Evolutionary conservation across 352 stramenopile species (phyloP), one percentile per base, ranked within the genome.

Genomic region (Phytophthora brassicae): DNA sequence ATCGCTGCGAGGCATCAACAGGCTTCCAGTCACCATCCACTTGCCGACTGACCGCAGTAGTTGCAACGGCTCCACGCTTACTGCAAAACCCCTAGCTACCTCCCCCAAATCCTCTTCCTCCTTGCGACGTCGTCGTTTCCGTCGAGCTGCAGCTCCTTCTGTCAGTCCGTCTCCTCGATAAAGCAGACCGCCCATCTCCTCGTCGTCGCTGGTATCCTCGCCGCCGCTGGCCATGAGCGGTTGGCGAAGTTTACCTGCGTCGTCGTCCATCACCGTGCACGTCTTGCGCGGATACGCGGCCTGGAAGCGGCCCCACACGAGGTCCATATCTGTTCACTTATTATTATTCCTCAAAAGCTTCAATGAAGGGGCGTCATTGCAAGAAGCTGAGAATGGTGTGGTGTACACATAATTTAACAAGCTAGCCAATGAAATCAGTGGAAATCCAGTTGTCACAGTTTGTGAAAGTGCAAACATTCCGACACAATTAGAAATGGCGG

Each of bases 21-120:
- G 31, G 4, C 33, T 61, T 5, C 46, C 48, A 1, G 49, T 58
- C 29, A 70, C 22, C 60, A 77, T 47, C 60, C 68, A 75, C 33
- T 36, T 64, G 12, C 64, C 50, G 20, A 68, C 44, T 0, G 57
- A 60, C 26, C 66, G 72, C 33, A 75, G 46, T 16, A 81, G 20
- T 48, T 74, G 61, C 11, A 68, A 36, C 22, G 69, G 68, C 56
- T 77, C 51, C 41, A 64, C 66, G 23, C 58, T 73, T 16, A 73
- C 24, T 1, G 46, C n/a, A 16, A 73, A 51, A n/a, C 58, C 23
- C 1, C 24, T 46, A n/a, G 22, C n/a, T 6, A 77, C 59, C 42
- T 80, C 68, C 24, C 71, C 72, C 42, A 77, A 46, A 43, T 80
- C 72, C 33, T 80, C 68, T 19, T 80, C 72, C 2, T 80, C 72